These are phyloP conservation scores for Monascus purpureus DNA, from an alignment of 495 filamentous ascomycete species.

Conservation along the genomic window DNA sequence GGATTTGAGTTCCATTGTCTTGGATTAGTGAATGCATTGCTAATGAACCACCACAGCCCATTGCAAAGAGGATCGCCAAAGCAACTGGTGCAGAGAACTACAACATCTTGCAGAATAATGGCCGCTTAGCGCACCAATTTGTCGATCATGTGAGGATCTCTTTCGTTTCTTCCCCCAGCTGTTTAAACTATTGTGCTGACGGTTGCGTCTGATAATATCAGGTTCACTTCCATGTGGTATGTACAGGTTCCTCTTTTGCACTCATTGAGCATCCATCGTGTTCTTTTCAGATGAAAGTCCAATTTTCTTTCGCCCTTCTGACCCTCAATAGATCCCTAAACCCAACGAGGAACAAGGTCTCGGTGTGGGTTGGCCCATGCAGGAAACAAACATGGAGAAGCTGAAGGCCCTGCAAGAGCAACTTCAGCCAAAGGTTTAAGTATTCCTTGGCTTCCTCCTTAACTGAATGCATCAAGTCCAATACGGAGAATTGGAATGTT, in stretches of 20 bases:
- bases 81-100: slow-evolving; percentile 66
- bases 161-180: background rate
- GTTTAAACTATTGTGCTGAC: background rate
- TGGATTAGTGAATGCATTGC: background rate
- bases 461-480: background rate
- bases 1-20: background rate
- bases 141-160: slow-evolving; percentile 66
- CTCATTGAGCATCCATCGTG: background rate
- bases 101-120: slow-evolving; percentile 97
- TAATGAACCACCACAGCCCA: slow-evolving; percentile 37
- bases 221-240: slow-evolving; percentile 91
- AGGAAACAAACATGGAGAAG: slow-evolving; percentile 66
- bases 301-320: background rate
- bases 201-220: slow-evolving; percentile 11
- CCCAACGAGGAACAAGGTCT: slow-evolving; percentile 76
- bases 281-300: too few relatives aligned
- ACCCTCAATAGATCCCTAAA: slow-evolving; percentile 66
- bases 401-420: slow-evolving; percentile 69
- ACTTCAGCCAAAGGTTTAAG: slow-evolving; percentile 79
- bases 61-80: slow-evolving; percentile 74
- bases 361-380: slow-evolving; percentile 63
- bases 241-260: slow-evolving; percentile 5
- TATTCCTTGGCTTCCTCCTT: background rate
- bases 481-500: background rate
- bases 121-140: slow-evolving; percentile 78